Evolutionary conservation across 108 stramenopile genomes (phyloP), one percentile per base, ranked within the genome.

Genomic region (Schizochytrium sp.): DNA sequence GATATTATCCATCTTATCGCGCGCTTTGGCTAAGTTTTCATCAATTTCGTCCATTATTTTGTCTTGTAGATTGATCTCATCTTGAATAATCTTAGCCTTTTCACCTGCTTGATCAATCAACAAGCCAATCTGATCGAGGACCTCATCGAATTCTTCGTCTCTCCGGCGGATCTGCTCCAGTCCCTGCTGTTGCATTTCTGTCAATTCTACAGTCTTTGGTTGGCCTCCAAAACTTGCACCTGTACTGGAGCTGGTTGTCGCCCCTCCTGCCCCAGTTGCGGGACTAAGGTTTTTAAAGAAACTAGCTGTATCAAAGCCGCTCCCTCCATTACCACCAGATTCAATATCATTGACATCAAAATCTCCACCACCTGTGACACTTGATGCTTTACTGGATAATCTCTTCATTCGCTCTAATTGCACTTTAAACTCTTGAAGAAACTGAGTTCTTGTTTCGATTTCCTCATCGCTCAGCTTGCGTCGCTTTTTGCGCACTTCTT

Each of bases 381-480:
- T 83, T 10, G 50, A 13, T 5, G 76, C 47, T 2, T 83, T 83
- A 1, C 53, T 83, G n/a, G 76, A 49, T 0, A 83, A 53, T 13
- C 47, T 49, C 28, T 2, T 83, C 76, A 83, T 55, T 17, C 50
- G 47, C 53, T 83, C 76, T 5, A 83, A 53, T n/a, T 83, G 50
- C n/a, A 55, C 50, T 40, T 83, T 83, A 40, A 83, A 83, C 28
- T 83, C 50, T 10, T 55, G 47, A 13, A 83, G 76, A 28, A 83
- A 83, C 55, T 83, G 76, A 56, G 50, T 55, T 38, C 76, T 47
- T 17, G 76, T 83, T 40, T 17, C 76, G 5, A 83, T n/a, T 40
- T 83, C 76, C 76, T 83, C 76, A 10, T 49, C 76, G 2, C 76
- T 83, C 10, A 83, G 28, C 76, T 83, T 83, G 10, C 53, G 76